Evolutionary conservation across 2,329 filamentous ascomycete genomes (phyloP).

Genomic region (Fusarium camptoceras): DNA sequence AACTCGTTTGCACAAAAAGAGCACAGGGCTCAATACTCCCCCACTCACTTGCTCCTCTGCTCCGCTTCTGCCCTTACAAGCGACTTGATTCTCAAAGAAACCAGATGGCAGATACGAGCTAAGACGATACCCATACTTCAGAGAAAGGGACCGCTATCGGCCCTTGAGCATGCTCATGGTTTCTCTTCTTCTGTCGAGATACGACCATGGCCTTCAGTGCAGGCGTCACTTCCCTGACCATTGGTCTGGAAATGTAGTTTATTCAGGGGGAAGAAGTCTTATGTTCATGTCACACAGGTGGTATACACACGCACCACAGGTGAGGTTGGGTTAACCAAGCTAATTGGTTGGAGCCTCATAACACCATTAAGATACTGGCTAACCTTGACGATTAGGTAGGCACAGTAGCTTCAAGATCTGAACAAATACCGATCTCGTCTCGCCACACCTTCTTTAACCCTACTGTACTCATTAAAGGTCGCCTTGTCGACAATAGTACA

Average conservation of each 20-base stretch:
- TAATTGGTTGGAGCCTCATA: conserved; percentile 19
- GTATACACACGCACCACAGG: conserved; percentile 28
- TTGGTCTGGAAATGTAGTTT: conserved; percentile 18
- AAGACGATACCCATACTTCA: background rate
- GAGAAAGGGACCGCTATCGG: conserved; percentile 5
- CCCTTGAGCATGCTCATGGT: conserved; percentile 2
- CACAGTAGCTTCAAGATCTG: conserved; percentile 22
- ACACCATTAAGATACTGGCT: conserved; percentile 17
- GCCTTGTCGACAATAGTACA: background rate
- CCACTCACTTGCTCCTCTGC: conserved; percentile 24
- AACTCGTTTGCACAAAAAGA: conserved; percentile 3
- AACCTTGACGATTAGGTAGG: conserved; percentile 1
- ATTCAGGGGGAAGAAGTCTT: conserved; percentile 10
- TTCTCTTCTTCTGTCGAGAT: background rate
- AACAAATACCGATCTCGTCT: conserved; percentile 33
- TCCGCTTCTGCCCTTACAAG: conserved; percentile 9
- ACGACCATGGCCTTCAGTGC: conserved; percentile 6
- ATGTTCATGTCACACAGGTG: conserved; percentile 9
- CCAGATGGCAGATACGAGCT: conserved; percentile 15
- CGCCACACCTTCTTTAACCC: conserved; percentile 33
- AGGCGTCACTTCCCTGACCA: conserved; percentile 10
- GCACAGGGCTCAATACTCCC: conserved; percentile 10
- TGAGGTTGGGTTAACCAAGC: background rate
- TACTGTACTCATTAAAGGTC: background rate
- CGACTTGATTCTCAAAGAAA: background rate